Evolutionary conservation across 2,329 filamentous ascomycete genomes (phyloP).

Genomic region (Blastomyces gilchristii): DNA sequence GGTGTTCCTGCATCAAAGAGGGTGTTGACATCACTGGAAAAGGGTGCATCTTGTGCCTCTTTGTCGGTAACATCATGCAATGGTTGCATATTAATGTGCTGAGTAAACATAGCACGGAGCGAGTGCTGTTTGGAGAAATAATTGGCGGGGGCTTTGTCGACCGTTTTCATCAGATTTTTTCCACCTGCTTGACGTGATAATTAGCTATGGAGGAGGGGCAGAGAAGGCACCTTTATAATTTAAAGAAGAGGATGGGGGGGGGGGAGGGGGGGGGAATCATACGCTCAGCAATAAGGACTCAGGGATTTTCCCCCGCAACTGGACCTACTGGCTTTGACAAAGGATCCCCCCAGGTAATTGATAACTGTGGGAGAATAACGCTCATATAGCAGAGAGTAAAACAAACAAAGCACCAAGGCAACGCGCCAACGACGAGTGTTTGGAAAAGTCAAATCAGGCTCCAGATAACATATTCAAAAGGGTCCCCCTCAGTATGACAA

Average conservation of each 20-base stretch:
- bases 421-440: neutral
- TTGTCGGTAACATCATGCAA: constrained; percentile 40
- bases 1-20: constrained; percentile 16
- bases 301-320: neutral
- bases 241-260: neutral
- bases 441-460: neutral
- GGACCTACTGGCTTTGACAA: neutral
- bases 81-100: constrained; percentile 51
- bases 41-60: constrained; percentile 33
- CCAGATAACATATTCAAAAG: neutral
- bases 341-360: neutral
- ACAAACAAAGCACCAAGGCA: neutral
- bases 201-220: constrained; percentile 3
- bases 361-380: neutral
- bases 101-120: constrained; percentile 53
- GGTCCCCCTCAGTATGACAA: neutral
- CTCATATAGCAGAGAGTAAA: neutral
- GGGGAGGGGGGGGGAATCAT: too few relatives aligned
- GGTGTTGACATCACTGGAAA: constrained; percentile 17
- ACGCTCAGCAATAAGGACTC: neutral
- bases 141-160: constrained; percentile 13
- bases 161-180: constrained; percentile 15
- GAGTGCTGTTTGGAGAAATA: constrained; percentile 39
- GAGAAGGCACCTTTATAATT: constrained; percentile 6
- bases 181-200: constrained; percentile 6